phyloP scores from a whole-genome alignment of 2,329 filamentous ascomycete genomes.

The Bipolaris zeicola region DNA sequence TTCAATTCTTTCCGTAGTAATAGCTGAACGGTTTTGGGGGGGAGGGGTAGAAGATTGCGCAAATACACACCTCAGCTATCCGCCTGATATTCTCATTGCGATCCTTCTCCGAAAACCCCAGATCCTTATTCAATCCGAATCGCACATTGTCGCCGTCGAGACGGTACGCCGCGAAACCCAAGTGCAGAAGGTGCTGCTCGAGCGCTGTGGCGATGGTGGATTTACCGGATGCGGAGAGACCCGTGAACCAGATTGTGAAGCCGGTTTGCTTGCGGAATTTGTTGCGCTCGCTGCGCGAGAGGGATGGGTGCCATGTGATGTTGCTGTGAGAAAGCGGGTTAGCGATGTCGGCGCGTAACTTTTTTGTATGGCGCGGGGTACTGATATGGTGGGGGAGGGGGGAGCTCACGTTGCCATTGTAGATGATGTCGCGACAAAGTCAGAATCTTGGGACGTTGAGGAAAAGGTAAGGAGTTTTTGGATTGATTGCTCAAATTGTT shows the following conservation, averaged over 20 bases:
- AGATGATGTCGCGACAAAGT: neutral
- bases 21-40: too few species aligned
- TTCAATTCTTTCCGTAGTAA: too few species aligned
- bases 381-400: conserved; percentile 28
- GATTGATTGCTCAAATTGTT: neutral
- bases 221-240: conserved; percentile 94
- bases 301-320: conserved; percentile 87
- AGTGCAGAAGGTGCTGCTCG: conserved; percentile 93
- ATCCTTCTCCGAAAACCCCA: conserved; percentile 91
- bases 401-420: conserved; percentile 47
- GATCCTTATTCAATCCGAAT: conserved; percentile 96
- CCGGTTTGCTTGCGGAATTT: conserved; percentile 79
- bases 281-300: conserved; percentile 78
- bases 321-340: conserved; percentile 61
- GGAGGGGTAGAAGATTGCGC: too few species aligned
- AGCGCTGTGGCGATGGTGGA: conserved; percentile 96
- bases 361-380: too few species aligned
- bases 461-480: conserved; percentile 5
- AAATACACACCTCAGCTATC: conserved; percentile 72
- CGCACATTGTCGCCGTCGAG: conserved; percentile 98
- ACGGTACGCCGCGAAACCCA: conserved; percentile 82
- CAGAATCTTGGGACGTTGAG: neutral
- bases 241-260: conserved; percentile 97
- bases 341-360: conserved; percentile 5
- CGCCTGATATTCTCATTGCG: conserved; percentile 97